Evolutionary conservation across 2,329 filamentous ascomycete genomes (phyloP), one percentile per base, ranked within the genome.

Genomic region (Dactylellina cionopaga): DNA sequence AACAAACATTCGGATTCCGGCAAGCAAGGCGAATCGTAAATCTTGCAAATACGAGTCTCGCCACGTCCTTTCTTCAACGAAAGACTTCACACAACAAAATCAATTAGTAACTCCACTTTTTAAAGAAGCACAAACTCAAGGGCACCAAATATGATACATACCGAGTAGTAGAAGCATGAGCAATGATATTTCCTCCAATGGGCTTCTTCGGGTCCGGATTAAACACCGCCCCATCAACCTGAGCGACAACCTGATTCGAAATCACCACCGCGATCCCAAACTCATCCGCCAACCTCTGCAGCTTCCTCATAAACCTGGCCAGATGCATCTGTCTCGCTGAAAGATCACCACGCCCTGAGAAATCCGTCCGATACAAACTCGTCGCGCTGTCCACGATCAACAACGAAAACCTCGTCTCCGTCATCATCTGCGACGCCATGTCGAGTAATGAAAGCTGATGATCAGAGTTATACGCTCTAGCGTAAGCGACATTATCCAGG

Each of bases 141-240:
- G n/a, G n/a, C n/a, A n/a, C n/a, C n/a, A n/a, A n/a, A n/a, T n/a
- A n/a, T n/a, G n/a, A n/a, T n/a, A n/a, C 74, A 27, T 37, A 70
- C 54, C 76, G 86, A 1, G 95, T 99, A 1, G 95, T 99, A 79
- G 92, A 96, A 56, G 95, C 93, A 80, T 99, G 95, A 1, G 96
- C 95, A 79, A 99, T 98, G 76, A 99, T 99, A 81, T 99, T 98
- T 75, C 95, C 95, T 76, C 95, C 95, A 79, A 99, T 97, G 0
- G 95, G 95, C 81, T 99, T 99, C 86, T 99, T 99, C 5, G 95
- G 95, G 78, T 99, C 96, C 0, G 96, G 95, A 77, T 99, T 99
- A 84, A 96, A 99, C 95, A 99, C 99, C 74, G 94, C 89, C 78
- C 90, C 94, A 79, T 99, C 95, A 6, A 99, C 95, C 81, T 99